Evolutionary conservation across 2,329 filamentous ascomycete genomes (phyloP), one percentile per base, ranked within the genome.

Genomic region (Fusarium cicatricum): DNA sequence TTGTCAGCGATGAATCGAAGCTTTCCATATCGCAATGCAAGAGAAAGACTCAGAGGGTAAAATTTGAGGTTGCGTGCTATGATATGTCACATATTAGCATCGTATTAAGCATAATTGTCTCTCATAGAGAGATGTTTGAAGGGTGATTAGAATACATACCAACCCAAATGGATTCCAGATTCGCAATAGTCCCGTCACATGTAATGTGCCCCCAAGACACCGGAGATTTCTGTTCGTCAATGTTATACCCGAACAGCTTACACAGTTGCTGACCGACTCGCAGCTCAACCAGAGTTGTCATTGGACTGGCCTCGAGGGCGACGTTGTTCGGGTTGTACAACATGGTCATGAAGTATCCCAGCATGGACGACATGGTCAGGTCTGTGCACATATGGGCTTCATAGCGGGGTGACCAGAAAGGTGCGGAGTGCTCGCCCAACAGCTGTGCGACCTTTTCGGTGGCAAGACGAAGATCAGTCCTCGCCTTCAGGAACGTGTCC

Each of bases 311-410:
- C 53, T 82, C 79, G 0, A 79, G 61, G 1, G 78, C 70, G 2
- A 81, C 75, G 31, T 81, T 82, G 68, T 82, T 82, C 0, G 79
- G 78, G 41, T 82, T 81, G 53, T 80, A 81, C 19, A 82, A 29
- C 78, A 81, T 81, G 0, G 78, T 78, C 71, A 78, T 78, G 23
- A 80, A 77, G 60, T 80, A 80, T 1, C 78, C 78, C 3, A 80
- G 68, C 3, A 80, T 46, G 1, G 74, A 71, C 0, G 78, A 68
- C 75, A 80, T 80, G 40, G 67, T 74, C 63, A 79, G 42, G 51
- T 80, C 74, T 16, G 72, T 76, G 43, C 70, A 75, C 79, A 82
- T 81, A 50, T 82, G 79, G 4, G 70, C 78, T 40, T 78, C 71
- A 62, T 82, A 82, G 0, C 77, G 72, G 1, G 78, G 75, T 1